Base-by-base conservation (phyloP, 2,329 filamentous ascomycete genomes). In the Mollisiaceae sp. region DNA sequence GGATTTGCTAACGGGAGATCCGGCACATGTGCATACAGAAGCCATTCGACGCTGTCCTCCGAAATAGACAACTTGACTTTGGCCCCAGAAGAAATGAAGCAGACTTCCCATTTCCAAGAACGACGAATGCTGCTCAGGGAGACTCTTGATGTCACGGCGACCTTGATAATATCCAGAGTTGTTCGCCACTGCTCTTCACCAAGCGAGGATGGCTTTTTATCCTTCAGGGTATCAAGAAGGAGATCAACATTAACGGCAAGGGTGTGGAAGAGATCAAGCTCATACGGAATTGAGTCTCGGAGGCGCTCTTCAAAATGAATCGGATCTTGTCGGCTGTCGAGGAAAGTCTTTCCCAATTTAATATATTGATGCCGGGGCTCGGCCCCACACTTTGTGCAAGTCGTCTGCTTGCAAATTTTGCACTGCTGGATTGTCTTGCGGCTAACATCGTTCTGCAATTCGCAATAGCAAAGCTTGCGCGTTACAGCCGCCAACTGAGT, bases 381-480 rank as follows among this genome's bases (percentile, higher is more conserved):
- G 2, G 82, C 81, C 1, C 80, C 82, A 69, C 86, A 89, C 5
- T 75, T 73, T 0, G 76, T 71, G 72, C 87, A 90, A 12, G 82
- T 81, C 2, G 83, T 85, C 69, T 89, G 83, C 0, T 74, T 77
- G 68, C 88, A 90, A 5, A 80, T 73, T 0, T 69, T 71, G 70
- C 87, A 90, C 43, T 75, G 69, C 41, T 82, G 78, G 8, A 89
- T 79, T 0, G 70, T 65, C 11, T 75, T 76, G 6, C 73, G 70
- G 4, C 78, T 77, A 1, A 81, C 74, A 0, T 74, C 70, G 2
- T 75, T 75, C 41, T 79, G 78, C 1, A 82, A 81, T 75, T 90
- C 88, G 65, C 88, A 90, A 50, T 76, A 75, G 68, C 88, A 91
- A n/a, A 83, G 76, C 12, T 80, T 79, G 11, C 77, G 75, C 65